Base-by-base conservation (phyloP, 768 basidiomycete genomes). In the Panaeolus papilionaceus region DNA sequence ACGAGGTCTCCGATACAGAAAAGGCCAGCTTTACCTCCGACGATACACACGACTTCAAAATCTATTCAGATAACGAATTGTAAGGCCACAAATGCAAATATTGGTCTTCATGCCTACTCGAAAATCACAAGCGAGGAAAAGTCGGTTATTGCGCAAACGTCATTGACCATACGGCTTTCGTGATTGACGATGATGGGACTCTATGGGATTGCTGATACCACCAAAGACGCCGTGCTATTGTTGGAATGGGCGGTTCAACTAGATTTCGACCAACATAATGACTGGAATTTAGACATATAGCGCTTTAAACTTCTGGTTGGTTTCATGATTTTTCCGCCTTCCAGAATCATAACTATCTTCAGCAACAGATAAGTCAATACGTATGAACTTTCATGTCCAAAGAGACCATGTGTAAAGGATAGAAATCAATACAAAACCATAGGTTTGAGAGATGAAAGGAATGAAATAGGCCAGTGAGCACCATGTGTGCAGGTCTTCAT, bases 11-110 rank as follows among this genome's bases (percentile, higher is more conserved):
- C n/a, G 54, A 28, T 4, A 58, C 12, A 33, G 12, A 7, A 33
- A 58, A 18, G 14, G 33, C 11, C 20, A 33, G 26, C 54, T 3
- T 58, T 58, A 58, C 54, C 54, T 58, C 54, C 54, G 54, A 58
- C 28, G 28, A 58, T 37, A 33, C 54, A 58, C 12, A 33, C 14
- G 49, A 51, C 2, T 11, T 20, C 10, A 26, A 20, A 51, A 51
- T 18, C 7, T n/a, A 18, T 47, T 18, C 20, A 26, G 47, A 23
- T 23, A 26, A 20, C 20, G n/a, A 26, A 18, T 26, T 23, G n/a
- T 11, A 51, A 51, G 23, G 26, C 47, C 47, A 51, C 26, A 51
- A 26, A 51, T 44, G 11, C 42, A 44, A 44, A 44, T 44, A 16
- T 6, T n/a, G 42, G 42, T 18, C 47, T 51, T 51, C 47, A 51